phyloP scores from a whole-genome alignment of 2,329 filamentous ascomycete species.

The Arthrobotrys sphaeroides region DNA sequence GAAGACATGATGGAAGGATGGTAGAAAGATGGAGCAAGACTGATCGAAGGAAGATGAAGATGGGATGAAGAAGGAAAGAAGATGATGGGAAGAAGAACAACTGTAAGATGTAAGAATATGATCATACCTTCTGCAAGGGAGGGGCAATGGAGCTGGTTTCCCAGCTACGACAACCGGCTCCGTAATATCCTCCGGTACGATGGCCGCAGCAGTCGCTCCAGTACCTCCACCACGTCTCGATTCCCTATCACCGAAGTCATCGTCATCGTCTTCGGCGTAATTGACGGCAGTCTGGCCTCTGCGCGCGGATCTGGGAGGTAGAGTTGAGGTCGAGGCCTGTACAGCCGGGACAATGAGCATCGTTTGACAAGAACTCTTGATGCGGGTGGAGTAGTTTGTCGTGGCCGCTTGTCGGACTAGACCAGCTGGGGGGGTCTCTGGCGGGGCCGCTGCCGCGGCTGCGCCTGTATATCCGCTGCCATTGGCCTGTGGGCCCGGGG shows the following conservation, averaged over 20 bases:
- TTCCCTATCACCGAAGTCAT: conserved; percentile 70
- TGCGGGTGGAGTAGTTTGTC: conserved; percentile 57
- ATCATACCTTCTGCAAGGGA: conserved; percentile 52
- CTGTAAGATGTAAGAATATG: not conserved
- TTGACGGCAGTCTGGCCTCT: conserved; percentile 96
- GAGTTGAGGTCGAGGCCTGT: conserved; percentile 46
- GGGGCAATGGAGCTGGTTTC: conserved; percentile 43
- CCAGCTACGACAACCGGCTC: conserved; percentile 54
- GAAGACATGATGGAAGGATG: too few relatives aligned
- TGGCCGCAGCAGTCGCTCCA: conserved; percentile 28
- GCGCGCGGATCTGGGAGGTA: conserved; percentile 71
- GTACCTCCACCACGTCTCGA: conserved; percentile 15
- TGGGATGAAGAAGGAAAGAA: not conserved
- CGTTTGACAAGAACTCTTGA: conserved; percentile 55
- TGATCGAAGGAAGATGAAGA: not conserved
- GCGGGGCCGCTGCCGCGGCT: not conserved
- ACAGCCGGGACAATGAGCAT: conserved; percentile 57
- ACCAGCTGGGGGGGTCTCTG: not conserved
- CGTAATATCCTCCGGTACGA: conserved; percentile 54
- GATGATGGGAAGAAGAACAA: not conserved
- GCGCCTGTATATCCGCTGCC: conserved; percentile 41
- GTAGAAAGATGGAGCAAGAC: too few relatives aligned
- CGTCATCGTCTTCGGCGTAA: conserved; percentile 95
- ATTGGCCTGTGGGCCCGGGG: conserved; percentile 21
- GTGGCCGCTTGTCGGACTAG: conserved; percentile 53